A percentile compares a stretch with the other conserved stretches of the same genome.
Conservation (phyloP, 108 stramenopile species). For the Nitzschia sp. region DNA sequence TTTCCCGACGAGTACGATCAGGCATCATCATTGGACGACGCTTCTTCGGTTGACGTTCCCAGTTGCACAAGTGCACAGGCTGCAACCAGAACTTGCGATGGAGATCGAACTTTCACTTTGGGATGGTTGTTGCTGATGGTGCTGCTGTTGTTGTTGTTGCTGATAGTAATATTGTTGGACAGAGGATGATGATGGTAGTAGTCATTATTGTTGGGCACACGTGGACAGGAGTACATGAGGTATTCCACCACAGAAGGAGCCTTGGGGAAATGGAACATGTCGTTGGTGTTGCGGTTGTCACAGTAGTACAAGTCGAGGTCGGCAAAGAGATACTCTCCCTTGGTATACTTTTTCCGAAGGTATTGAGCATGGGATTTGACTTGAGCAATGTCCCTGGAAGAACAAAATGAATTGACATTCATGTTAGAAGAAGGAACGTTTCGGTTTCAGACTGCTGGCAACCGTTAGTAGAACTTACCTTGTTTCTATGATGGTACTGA, state of each 20-base stretch:
- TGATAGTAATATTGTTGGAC: too few species aligned
- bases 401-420: background rate
- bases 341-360: slow-evolving; percentile 14
- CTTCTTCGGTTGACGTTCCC: too few species aligned
- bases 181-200: background rate
- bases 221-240: background rate
- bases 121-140: background rate
- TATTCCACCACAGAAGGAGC: background rate
- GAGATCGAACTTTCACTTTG: background rate
- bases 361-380: slow-evolving; percentile 46
- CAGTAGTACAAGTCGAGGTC: slow-evolving; percentile 18
- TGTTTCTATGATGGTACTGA: slow-evolving; percentile 35
- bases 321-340: slow-evolving; percentile 24
- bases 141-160: background rate
- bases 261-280: too few species aligned
- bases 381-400: slow-evolving; percentile 33
- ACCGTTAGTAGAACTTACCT: slow-evolving; percentile 29
- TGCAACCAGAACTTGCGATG: background rate
- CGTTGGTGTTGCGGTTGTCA: background rate
- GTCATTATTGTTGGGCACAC: background rate
- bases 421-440: too few species aligned
- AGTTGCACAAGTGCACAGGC: slow-evolving; percentile 3
- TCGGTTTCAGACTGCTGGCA: too few species aligned
- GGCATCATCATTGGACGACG: too few species aligned
- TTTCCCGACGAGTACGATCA: too few species aligned